Percentiles rank a stretch among this genome's conserved stretches.
Evolutionary conservation across 495 filamentous ascomycete species (phyloP).

Genomic region (Hypoxylon rickii): DNA sequence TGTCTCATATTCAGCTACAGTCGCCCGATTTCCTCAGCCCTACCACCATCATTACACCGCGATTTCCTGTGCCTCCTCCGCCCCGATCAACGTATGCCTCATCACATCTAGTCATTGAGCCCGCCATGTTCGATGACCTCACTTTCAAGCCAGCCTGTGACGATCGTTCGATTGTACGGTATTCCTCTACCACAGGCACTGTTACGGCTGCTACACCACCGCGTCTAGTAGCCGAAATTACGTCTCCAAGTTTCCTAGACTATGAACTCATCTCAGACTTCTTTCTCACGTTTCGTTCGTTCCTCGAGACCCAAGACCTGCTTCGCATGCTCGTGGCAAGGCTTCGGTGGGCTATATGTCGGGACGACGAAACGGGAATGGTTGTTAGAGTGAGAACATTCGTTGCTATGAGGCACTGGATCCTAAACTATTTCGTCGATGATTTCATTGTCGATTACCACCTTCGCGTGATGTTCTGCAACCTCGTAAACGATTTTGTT

Average conservation of each 20-base stretch:
- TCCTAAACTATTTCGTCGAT: slow-evolving; percentile 96
- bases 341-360: slow-evolving; percentile 82
- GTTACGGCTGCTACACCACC: slow-evolving; percentile 91
- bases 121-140: slow-evolving; percentile 77
- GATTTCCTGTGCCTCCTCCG: slow-evolving; percentile 32
- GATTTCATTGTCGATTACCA: slow-evolving; percentile 88
- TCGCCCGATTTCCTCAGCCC: slow-evolving; percentile 32
- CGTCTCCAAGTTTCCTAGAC: slow-evolving; percentile 92
- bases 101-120: slow-evolving; percentile 54
- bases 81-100: slow-evolving; percentile 48
- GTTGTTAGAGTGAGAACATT: slow-evolving; percentile 95
- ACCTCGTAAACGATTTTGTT: slow-evolving; percentile 77
- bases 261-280: slow-evolving; percentile 98
- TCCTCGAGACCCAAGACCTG: slow-evolving; percentile 75
- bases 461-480: slow-evolving; percentile 80
- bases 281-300: slow-evolving; percentile 92
- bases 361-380: slow-evolving; percentile 80
- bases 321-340: slow-evolving; percentile 82
- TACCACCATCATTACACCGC: slow-evolving; percentile 29
- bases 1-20: slow-evolving; percentile 38
- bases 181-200: slow-evolving; percentile 68
- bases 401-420: slow-evolving; percentile 96
- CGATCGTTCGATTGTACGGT: slow-evolving; percentile 82
- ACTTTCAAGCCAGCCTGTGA: slow-evolving; percentile 72
- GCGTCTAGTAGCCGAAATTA: slow-evolving; percentile 95